phyloP scores from a whole-genome alignment of 1,284 basidiomycete genomes.

The Trichosporon faecale region DNA sequence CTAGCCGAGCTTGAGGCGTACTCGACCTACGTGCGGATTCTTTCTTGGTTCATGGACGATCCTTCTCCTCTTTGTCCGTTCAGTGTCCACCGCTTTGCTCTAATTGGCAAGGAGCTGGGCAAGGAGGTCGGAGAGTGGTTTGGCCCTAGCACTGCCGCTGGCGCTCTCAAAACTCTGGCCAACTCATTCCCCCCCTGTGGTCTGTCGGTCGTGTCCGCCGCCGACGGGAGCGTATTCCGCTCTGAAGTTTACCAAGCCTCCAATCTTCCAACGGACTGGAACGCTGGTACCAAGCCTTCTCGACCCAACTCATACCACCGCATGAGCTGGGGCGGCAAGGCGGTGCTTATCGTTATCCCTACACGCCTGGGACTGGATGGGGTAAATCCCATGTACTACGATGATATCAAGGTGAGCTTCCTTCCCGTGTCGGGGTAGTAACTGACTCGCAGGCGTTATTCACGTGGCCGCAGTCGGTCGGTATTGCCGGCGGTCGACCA shows the following conservation, averaged over 20 bases:
- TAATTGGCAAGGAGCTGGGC: conserved; percentile 89
- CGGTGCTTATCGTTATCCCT: conserved; percentile 83
- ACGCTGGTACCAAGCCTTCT: not conserved
- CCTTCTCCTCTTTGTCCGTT: conserved; percentile 86
- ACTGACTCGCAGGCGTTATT: conserved; percentile 65
- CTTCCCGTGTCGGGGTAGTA: not conserved
- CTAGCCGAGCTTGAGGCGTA: conserved; percentile 39
- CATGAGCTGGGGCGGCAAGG: conserved; percentile 69
- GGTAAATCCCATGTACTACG: conserved; percentile 92
- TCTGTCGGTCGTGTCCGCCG: conserved; percentile 75
- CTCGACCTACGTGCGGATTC: conserved; percentile 72
- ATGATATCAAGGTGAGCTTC: conserved; percentile 72
- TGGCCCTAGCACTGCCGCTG: conserved; percentile 92
- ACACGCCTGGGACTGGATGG: conserved; percentile 84
- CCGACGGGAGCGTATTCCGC: conserved; percentile 79
- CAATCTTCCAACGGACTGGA: conserved; percentile 38
- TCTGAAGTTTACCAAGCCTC: conserved; percentile 82
- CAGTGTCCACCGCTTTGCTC: conserved; percentile 92
- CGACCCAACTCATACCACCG: conserved; percentile 21
- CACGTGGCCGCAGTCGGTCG: conserved; percentile 89
- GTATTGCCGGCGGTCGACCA: conserved; percentile 92
- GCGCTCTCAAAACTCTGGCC: conserved; percentile 84
- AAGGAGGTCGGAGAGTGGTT: conserved; percentile 98
- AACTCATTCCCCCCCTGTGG: conserved; percentile 75
- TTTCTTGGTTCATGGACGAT: conserved; percentile 93